Evolutionary conservation across 2,329 filamentous ascomycete genomes (phyloP), one percentile per base, ranked within the genome.

Genomic region (Cercospora beticola): DNA sequence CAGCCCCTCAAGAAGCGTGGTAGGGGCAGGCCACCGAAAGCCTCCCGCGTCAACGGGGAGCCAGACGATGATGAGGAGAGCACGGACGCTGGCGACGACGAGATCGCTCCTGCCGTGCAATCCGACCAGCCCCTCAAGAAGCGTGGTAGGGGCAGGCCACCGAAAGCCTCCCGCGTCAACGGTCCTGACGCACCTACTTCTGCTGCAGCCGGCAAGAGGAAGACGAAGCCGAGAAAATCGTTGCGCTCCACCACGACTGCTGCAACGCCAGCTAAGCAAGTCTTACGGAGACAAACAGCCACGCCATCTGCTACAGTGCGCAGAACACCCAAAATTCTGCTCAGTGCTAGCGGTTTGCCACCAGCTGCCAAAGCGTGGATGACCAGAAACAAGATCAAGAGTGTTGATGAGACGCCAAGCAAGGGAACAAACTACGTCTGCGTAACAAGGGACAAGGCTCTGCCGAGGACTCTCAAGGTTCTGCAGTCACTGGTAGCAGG

Each of bases 391-490:
- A 76, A 76, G 14, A 75, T 78, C 5, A 64, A 66, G 1, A 66
- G 77, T 8, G 75, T 79, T 21, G 73, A 79, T 0, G 71, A 75
- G 7, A 72, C 81, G 12, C 77, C 78, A 65, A 10, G 78, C 73
- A 75, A 78, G 76, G 66, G 67, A 7, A 67, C 69, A 21, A 62
- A 76, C 63, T 77, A 74, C 62, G 58, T 76, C 26, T 77, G 74
- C 23, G 81, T 83, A 68, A 77, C 84, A 2, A 78, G 77, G 31
- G 72, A 79, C 28, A 78, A 78, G 7, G 72, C 77, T 12, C 71
- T 85, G 2, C 76, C 77, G 33, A 82, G 81, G 58, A 83, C 83
- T 0, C 74, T 78, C 16, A 86, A 85, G 66, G 74, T 86, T 3
- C 75, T 86, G 4, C 77, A 80, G 16, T 78, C 81, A 4, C 75